These are phyloP conservation scores for Microsporum canis DNA, from an alignment of 2,329 filamentous ascomycete genomes.

Conservation along the genomic window DNA sequence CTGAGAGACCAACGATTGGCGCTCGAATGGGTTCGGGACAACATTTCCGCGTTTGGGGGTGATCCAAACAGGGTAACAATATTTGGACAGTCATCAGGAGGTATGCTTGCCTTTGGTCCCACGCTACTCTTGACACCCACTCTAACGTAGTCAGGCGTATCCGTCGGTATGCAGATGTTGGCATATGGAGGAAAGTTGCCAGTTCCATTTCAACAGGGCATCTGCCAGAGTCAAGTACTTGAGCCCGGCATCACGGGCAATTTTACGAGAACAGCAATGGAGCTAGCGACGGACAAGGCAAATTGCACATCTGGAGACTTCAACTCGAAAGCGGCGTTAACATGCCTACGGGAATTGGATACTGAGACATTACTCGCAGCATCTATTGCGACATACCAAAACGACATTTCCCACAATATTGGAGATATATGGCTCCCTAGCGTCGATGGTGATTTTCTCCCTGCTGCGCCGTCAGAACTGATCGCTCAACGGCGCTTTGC, in stretches of 20 bases:
- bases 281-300: constrained; percentile 31
- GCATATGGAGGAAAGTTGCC: constrained; percentile 37
- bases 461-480: constrained; percentile 2
- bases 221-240: constrained; percentile 39
- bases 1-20: constrained; percentile 47
- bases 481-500: constrained; percentile 5
- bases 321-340: constrained; percentile 35
- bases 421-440: constrained; percentile 6
- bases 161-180: constrained; percentile 40
- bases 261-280: constrained; percentile 40
- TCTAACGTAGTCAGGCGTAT: constrained; percentile 23
- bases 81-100: constrained; percentile 61
- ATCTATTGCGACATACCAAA: constrained; percentile 33
- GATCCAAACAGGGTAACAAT: constrained; percentile 58
- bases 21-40: constrained; percentile 46
- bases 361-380: constrained; percentile 36
- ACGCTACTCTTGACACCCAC: not conserved
- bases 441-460: constrained; percentile 5
- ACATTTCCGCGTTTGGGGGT: constrained; percentile 47
- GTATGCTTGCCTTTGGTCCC: not conserved
- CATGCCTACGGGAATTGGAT: constrained; percentile 38
- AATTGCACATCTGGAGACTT: constrained; percentile 35
- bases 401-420: constrained; percentile 23
- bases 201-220: constrained; percentile 37
- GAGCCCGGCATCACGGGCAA: constrained; percentile 42